Base-by-base conservation (phyloP, 768 basidiomycete genomes). In the Psilocybe cubensis region DNA sequence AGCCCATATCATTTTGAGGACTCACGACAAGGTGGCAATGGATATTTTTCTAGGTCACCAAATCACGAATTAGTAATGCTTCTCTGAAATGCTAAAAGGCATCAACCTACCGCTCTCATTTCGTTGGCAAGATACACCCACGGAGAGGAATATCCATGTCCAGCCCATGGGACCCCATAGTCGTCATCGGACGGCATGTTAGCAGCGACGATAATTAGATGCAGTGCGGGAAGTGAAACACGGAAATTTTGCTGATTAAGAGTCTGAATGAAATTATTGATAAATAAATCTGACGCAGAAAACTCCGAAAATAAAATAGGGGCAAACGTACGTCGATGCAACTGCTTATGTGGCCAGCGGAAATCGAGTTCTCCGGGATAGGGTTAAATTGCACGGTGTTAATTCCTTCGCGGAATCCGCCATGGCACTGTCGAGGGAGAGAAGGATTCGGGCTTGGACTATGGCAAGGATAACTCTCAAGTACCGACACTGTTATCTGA, bases 1-100 rank as follows among this genome's bases (percentile, higher is more conserved):
- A 62, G 7, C 70, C 61, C 77, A 82, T 79, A 61, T 81, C 74
- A 52, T 79, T 75, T 59, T 73, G 74, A 50, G 79, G 63, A 50
- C 74, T 76, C 53, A 84, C 71, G 47, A 87, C 76, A 72, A 88
- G 73, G 66, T 87, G 87, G 61, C 81, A 83, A 54, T 81, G 79
- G 44, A 87, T 83, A 46, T 78, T 71, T 42, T 77, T 73, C 87
- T 88, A 62, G 29, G 38, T 35, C n/a, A 23, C 25, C 42, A 40
- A 45, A 64, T 56, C 54, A 51, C 20, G 31, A 44, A 54, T 61
- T 72, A 62, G 71, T 52, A 44, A 54, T 48, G 33, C 49, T 24
- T 20, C 5, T 44, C 9, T 47, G 51, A 52, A 20, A 25, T 23
- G 31, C 24, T 12, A 21, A 54, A 24, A 52, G 57, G 62, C 56